Evolutionary conservation across 2,329 filamentous ascomycete species (phyloP).

Genomic region (Purpureocillium takamizusanense): DNA sequence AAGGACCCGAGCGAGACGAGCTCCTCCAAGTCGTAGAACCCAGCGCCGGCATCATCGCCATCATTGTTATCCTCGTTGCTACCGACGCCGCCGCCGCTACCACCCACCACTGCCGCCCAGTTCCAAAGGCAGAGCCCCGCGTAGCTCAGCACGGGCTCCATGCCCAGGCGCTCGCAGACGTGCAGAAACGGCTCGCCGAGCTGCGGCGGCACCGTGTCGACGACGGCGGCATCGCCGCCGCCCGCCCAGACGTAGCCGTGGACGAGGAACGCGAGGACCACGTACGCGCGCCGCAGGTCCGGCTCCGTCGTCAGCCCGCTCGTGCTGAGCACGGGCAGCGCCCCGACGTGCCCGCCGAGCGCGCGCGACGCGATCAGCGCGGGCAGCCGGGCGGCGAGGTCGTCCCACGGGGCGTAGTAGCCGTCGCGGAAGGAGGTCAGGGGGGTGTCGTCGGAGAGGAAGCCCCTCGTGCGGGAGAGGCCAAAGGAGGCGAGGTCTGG

Average conservation of each 20-base stretch:
- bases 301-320: constrained; percentile 3
- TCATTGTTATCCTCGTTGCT: no score
- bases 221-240: not conserved
- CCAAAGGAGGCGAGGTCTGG: not conserved
- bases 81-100: not conserved
- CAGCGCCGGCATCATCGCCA: no score
- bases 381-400: constrained; percentile 3
- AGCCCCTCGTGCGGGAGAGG: not conserved
- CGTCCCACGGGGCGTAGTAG: constrained; percentile 4
- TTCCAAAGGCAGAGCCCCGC: constrained; percentile 11
- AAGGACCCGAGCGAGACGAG: constrained; percentile 7
- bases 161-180: constrained; percentile 9
- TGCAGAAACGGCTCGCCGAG: constrained; percentile 10
- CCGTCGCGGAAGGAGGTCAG: not conserved
- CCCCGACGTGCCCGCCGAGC: constrained; percentile 1
- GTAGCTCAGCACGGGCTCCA: constrained; percentile 10
- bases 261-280: constrained; percentile 10
- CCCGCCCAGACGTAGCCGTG: constrained; percentile 10
- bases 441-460: constrained; percentile 1
- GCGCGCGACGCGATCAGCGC: constrained; percentile 1
- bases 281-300: constrained; percentile 9
- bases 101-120: constrained; percentile 2
- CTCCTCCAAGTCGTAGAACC: constrained; percentile 5
- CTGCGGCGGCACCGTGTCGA: constrained; percentile 8
- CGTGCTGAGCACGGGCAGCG: constrained; percentile 5